A percentile compares a stretch with the other conserved stretches of the same genome.
These are phyloP conservation scores for Alternaria sp. DNA, from an alignment of 2,329 filamentous ascomycete genomes.

Conservation along the genomic window DNA sequence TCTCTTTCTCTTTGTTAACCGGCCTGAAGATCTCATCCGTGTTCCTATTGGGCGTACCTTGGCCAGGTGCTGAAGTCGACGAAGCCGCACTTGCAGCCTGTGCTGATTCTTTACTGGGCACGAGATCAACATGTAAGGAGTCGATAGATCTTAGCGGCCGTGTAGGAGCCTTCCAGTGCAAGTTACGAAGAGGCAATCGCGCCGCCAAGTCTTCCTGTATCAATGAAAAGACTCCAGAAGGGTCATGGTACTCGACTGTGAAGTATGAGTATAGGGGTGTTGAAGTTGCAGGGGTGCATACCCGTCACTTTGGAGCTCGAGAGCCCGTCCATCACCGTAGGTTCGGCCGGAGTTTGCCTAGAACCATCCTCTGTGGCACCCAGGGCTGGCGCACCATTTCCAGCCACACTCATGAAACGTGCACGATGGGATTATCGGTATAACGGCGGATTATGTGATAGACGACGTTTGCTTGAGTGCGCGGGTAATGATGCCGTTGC, in stretches of 20 bases:
- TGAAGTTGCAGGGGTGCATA: slow-evolving; percentile 30
- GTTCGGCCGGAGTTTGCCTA: slow-evolving; percentile 35
- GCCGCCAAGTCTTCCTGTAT: slow-evolving; percentile 78
- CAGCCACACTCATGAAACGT: slow-evolving; percentile 45
- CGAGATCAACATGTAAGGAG: slow-evolving; percentile 86
- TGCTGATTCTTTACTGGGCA: slow-evolving; percentile 62
- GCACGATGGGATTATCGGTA: slow-evolving; percentile 12
- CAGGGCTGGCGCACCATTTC: slow-evolving; percentile 48
- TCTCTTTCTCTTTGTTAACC: slow-evolving; percentile 53
- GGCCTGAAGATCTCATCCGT: slow-evolving; percentile 37
- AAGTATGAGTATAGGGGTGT: slow-evolving; percentile 26
- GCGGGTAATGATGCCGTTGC: slow-evolving; percentile 24
- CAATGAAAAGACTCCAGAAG: slow-evolving; percentile 83
- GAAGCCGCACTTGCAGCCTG: slow-evolving; percentile 40
- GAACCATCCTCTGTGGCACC: slow-evolving; percentile 46
- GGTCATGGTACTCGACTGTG: slow-evolving; percentile 94
- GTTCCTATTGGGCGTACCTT: slow-evolving; percentile 25
- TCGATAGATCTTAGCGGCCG: slow-evolving; percentile 92
- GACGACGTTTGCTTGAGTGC: slow-evolving; percentile 28
- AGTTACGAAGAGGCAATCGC: slow-evolving; percentile 83
- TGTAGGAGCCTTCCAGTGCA: slow-evolving; percentile 96
- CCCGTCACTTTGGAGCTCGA: slow-evolving; percentile 61
- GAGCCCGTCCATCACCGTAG: slow-evolving; percentile 49
- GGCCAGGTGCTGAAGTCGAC: slow-evolving; percentile 26
- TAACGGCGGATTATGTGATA: slow-evolving; percentile 5